These are phyloP conservation scores for Solanum appendiculatum DNA, from an alignment of 257 asterid species.

Conservation along the genomic window DNA sequence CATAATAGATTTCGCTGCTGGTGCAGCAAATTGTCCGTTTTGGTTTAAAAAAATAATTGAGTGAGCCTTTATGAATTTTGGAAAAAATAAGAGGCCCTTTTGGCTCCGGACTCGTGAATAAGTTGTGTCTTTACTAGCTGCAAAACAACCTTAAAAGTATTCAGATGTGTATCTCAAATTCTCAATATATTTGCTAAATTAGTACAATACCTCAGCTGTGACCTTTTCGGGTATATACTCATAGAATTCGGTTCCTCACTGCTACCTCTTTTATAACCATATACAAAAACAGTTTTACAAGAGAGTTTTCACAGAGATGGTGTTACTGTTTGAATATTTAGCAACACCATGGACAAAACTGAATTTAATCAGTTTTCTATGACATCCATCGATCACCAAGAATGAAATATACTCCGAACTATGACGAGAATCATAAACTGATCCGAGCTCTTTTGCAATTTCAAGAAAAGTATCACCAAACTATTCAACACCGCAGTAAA, in stretches of 20 bases:
- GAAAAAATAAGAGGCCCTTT: too few species aligned
- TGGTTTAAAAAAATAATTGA: too few species aligned
- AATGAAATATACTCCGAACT: neutral
- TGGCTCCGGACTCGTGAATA: too few species aligned
- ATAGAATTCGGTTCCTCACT: neutral
- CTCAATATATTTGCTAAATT: neutral
- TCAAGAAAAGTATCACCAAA: neutral
- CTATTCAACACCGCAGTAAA: conserved; percentile 13
- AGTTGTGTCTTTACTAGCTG: neutral
- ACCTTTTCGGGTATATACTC: neutral
- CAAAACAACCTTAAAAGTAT: neutral
- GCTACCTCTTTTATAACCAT: neutral
- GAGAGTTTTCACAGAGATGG: neutral
- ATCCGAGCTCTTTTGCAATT: neutral
- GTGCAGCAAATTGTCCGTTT: too few species aligned
- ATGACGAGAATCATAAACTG: neutral
- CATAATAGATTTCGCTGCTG: too few species aligned
- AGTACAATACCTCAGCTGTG: neutral
- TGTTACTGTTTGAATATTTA: neutral
- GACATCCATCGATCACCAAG: neutral
- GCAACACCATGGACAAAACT: neutral
- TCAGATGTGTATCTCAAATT: neutral
- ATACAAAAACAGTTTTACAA: neutral
- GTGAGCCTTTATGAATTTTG: too few species aligned
- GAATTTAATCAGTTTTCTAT: neutral